These are phyloP conservation scores for Gonapodya sp. DNA, from an alignment of 192 early-diverging fungal species.

Conservation along the genomic window DNA sequence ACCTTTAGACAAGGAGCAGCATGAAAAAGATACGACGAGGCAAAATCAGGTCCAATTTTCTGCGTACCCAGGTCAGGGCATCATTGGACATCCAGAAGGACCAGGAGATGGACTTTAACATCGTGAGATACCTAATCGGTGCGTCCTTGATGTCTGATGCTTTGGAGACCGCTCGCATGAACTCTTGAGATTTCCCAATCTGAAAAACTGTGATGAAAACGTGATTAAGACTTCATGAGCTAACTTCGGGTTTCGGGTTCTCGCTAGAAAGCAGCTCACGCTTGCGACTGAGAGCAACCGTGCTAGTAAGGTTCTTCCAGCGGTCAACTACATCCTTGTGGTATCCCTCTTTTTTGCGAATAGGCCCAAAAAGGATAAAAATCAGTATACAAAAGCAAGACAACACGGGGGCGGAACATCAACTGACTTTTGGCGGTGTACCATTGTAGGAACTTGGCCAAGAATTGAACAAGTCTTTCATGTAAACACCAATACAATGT, in stretches of 20 bases:
- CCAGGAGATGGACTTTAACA: background rate
- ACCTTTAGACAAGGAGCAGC: background rate
- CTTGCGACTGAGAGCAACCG: background rate
- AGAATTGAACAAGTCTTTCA: conserved; percentile 1
- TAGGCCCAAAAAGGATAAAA: background rate
- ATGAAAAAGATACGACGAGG: background rate
- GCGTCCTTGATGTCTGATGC: background rate
- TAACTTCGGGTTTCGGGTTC: background rate
- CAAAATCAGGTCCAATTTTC: background rate
- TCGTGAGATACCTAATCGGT: background rate
- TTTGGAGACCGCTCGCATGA: conserved; percentile 9
- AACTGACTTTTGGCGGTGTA: background rate
- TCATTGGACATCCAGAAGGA: conserved; percentile 2
- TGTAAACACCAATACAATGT: too few relatives aligned
- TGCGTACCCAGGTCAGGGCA: background rate
- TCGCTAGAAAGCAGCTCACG: background rate
- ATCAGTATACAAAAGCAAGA: background rate
- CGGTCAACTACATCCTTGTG: background rate
- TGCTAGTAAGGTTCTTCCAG: background rate
- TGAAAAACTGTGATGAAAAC: background rate
- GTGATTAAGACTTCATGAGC: background rate
- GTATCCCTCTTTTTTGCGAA: background rate
- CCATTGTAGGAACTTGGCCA: background rate
- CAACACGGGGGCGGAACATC: background rate
- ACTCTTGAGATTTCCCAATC: conserved; percentile 4